Evolutionary conservation across 2,329 filamentous ascomycete species (phyloP).

Genomic region (Pseudodiploospora longispora): DNA sequence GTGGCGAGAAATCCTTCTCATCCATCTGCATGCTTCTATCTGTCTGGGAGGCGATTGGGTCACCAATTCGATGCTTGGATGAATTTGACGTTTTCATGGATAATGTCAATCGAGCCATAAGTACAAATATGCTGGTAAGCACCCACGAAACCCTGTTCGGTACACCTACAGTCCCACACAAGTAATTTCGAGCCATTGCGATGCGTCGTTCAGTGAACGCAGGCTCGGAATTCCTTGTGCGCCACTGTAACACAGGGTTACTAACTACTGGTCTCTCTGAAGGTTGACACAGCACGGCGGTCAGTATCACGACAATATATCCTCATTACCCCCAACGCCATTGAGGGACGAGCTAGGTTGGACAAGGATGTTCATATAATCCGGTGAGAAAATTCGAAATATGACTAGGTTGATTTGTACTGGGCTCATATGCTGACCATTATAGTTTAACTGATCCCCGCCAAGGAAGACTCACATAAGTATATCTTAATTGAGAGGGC

Average conservation of each 20-base stretch:
- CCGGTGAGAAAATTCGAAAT: conserved; percentile 36
- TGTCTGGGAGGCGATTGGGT: conserved; percentile 98
- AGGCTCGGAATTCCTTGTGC: too few species aligned
- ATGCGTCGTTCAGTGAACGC: too few species aligned
- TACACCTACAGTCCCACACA: too few species aligned
- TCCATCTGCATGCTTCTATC: conserved; percentile 88
- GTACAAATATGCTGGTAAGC: conserved; percentile 83
- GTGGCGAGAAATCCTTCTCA: conserved; percentile 95
- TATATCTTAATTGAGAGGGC: too few species aligned
- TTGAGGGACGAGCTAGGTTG: conserved; percentile 49
- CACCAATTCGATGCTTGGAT: conserved; percentile 86
- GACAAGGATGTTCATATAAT: conserved; percentile 71
- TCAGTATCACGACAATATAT: conserved; percentile 92
- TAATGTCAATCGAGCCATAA: conserved; percentile 85
- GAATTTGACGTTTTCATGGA: conserved; percentile 99
- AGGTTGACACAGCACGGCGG: conserved; percentile 77
- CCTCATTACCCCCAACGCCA: conserved; percentile 88
- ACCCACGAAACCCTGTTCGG: not conserved
- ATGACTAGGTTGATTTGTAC: not conserved
- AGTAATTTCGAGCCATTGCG: too few species aligned
- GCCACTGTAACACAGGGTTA: too few species aligned
- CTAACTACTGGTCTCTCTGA: not conserved
- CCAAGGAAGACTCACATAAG: conserved; percentile 37
- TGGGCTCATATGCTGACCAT: conserved; percentile 16
- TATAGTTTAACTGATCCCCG: conserved; percentile 51